Evolutionary conservation across 2,329 filamentous ascomycete species (phyloP).

Genomic region (Aurifilum marmelostoma): DNA sequence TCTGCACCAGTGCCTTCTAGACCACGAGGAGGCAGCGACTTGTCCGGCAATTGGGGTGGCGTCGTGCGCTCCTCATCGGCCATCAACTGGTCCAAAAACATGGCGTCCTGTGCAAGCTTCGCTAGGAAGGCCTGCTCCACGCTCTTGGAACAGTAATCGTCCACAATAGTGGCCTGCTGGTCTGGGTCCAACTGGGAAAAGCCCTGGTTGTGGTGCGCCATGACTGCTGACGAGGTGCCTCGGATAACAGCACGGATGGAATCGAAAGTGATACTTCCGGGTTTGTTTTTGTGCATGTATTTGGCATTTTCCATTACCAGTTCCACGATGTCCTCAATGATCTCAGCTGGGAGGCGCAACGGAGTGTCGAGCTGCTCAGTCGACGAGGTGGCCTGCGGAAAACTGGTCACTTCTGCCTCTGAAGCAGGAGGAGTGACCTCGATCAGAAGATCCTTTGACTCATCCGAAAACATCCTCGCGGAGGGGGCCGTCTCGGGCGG

Average conservation of each 20-base stretch:
- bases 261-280: background rate
- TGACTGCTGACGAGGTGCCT: conserved; percentile 1
- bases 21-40: background rate
- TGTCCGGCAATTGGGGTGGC: background rate
- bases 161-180: background rate
- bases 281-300: background rate
- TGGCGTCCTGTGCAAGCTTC: background rate
- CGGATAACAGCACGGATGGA: conserved; percentile 9
- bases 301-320: conserved; percentile 1
- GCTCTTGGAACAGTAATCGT: background rate
- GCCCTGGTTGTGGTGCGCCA: background rate
- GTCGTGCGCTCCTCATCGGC: background rate
- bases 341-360: background rate
- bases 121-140: conserved; percentile 3
- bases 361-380: background rate
- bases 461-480: background rate
- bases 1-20: background rate
- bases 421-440: background rate
- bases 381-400: background rate
- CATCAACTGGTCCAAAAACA: background rate
- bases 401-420: background rate
- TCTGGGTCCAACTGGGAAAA: background rate
- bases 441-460: background rate
- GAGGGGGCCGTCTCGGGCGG: background rate
- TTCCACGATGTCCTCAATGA: background rate